Percentiles rank a stretch among this genome's conserved stretches.
Conservation (phyloP, 805 yeast genomes). For the Saturnispora sanitii region DNA sequence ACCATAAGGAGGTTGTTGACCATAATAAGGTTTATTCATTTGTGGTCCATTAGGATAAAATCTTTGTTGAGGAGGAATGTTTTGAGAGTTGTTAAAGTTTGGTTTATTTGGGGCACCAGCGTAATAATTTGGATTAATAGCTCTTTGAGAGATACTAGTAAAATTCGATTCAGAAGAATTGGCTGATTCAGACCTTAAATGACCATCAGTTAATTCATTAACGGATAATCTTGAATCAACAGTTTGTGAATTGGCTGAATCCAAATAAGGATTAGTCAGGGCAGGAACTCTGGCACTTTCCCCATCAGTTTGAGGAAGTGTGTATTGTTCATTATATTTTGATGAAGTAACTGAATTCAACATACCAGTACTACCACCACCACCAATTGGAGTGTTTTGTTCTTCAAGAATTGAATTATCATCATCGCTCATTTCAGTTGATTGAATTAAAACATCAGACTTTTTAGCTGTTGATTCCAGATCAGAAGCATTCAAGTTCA, state of each 20-base stretch:
- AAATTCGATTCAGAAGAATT: conserved; percentile 40
- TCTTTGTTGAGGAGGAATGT: background rate
- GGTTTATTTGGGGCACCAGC: conserved; percentile 22
- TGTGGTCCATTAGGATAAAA: background rate
- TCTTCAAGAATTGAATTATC: background rate
- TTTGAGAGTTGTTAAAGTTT: background rate
- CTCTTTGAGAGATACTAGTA: conserved; percentile 73
- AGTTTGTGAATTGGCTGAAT: background rate
- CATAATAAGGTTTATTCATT: background rate
- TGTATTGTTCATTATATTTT: background rate
- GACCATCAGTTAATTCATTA: background rate
- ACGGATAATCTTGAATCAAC: background rate
- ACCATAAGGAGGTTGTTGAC: background rate
- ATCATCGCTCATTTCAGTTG: background rate
- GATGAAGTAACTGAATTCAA: background rate
- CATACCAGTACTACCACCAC: background rate
- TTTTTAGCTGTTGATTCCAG: conserved; percentile 2
- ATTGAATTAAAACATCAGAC: background rate
- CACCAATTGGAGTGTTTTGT: background rate
- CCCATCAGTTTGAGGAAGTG: background rate
- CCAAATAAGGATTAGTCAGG: conserved; percentile 10
- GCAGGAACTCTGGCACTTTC: conserved; percentile 9
- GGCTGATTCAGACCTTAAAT: background rate
- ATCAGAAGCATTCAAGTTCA: background rate
- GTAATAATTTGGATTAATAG: conserved; percentile 50